Percentiles rank a stretch among this genome's conserved stretches.
These are phyloP conservation scores for Baeospora myosura DNA, from an alignment of 1,284 basidiomycete species.

Conservation along the genomic window DNA sequence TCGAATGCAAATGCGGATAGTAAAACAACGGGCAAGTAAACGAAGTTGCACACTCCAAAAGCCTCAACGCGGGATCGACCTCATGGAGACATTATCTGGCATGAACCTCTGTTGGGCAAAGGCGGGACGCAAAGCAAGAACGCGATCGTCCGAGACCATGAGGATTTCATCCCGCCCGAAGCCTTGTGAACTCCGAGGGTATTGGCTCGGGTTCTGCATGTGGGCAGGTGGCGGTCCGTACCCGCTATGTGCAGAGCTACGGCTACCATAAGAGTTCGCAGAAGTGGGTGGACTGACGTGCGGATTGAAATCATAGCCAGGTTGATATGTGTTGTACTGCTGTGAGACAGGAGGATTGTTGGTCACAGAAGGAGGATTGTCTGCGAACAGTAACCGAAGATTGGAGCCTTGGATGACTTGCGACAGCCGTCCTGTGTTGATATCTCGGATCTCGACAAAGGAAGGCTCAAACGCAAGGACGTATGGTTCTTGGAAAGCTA, in stretches of 20 bases:
- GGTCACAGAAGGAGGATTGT: conserved; percentile 82
- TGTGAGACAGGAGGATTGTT: conserved; percentile 29
- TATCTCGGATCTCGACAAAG: conserved; percentile 95
- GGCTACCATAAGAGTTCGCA: conserved; percentile 4
- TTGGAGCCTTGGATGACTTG: conserved; percentile 95
- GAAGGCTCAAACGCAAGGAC: conserved; percentile 95
- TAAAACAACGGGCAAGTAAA: neutral
- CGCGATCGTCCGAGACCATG: conserved; percentile 74
- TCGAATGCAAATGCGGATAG: neutral
- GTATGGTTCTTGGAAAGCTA: conserved; percentile 94
- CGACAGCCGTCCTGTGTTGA: conserved; percentile 86
- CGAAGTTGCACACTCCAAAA: too few species aligned
- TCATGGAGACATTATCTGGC: conserved; percentile 36
- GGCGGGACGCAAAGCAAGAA: conserved; percentile 56
- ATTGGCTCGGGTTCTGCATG: conserved; percentile 32
- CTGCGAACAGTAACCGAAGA: conserved; percentile 86
- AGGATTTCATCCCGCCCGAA: conserved; percentile 70
- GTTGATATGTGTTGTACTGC: conserved; percentile 31
- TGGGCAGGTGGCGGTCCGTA: conserved; percentile 25
- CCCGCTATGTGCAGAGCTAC: conserved; percentile 18
- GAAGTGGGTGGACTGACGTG: conserved; percentile 24
- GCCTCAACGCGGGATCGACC: conserved; percentile 33
- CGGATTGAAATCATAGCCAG: conserved; percentile 25
- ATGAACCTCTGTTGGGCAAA: conserved; percentile 27
- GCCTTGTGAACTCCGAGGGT: conserved; percentile 35